Evolutionary conservation across 108 stramenopile species (phyloP).

Genomic region (Chaetoceros muelleri): DNA sequence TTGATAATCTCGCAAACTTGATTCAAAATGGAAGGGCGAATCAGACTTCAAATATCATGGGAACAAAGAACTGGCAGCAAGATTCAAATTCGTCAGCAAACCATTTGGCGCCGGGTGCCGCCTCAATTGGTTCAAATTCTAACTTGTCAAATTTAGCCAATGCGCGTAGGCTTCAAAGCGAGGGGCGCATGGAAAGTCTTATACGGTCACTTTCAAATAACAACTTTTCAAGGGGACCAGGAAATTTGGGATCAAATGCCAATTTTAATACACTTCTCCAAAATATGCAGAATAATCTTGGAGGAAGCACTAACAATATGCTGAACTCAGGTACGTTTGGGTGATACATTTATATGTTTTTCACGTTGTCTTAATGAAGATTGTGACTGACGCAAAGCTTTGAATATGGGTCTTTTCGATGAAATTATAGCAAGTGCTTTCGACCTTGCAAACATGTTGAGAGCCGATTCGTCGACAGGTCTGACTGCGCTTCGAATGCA

Average conservation of each 20-base stretch:
- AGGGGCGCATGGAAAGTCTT: slow-evolving; percentile 56
- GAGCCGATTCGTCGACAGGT: slow-evolving; percentile 56
- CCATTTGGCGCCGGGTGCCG: slow-evolving; percentile 12
- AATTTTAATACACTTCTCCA: slow-evolving; percentile 46
- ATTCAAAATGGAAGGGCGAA: slow-evolving; percentile 37
- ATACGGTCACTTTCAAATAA: slow-evolving; percentile 38
- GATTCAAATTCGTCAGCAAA: slow-evolving; percentile 6
- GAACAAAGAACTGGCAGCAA: slow-evolving; percentile 69
- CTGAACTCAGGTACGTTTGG: slow-evolving; percentile 8
- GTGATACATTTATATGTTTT: slow-evolving; percentile 3
- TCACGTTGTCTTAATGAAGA: slow-evolving; percentile 4
- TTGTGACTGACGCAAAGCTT: too few species aligned
- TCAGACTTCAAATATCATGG: slow-evolving; percentile 36
- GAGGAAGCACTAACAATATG: slow-evolving; percentile 8
- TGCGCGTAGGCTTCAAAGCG: slow-evolving; percentile 32
- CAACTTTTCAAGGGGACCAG: slow-evolving; percentile 14
- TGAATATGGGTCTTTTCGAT: too few species aligned
- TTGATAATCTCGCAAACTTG: slow-evolving; percentile 79
- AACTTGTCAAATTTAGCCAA: slow-evolving; percentile 16
- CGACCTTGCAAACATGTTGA: slow-evolving; percentile 48
- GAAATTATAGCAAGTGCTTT: slow-evolving; percentile 24
- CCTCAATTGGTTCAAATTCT: slow-evolving; percentile 10
- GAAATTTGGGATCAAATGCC: slow-evolving; percentile 17
- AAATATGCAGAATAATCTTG: slow-evolving; percentile 19
- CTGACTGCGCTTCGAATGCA: slow-evolving; percentile 56